Conservation (phyloP, 768 basidiomycete species). For the Exsudoporus frostii region DNA sequence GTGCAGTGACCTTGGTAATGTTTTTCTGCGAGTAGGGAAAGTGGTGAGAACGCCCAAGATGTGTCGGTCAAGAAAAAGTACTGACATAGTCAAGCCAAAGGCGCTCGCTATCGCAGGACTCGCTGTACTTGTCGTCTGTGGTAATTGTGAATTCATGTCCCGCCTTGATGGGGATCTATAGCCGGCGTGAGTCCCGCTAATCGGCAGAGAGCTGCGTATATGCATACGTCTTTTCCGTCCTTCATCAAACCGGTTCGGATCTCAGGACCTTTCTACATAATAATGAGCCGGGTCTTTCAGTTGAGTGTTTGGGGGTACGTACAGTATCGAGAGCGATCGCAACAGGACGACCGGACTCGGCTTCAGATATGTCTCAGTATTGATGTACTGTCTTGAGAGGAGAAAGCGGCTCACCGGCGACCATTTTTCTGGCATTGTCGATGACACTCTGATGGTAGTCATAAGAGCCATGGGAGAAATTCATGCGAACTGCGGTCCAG, state of each 20-base stretch:
- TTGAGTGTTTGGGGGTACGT: conserved; percentile 28
- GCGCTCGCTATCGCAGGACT: conserved; percentile 76
- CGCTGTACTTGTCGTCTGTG: conserved; percentile 77
- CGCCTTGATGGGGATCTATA: conserved; percentile 75
- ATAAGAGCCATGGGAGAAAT: conserved; percentile 99
- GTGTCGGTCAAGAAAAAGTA: conserved; percentile 14
- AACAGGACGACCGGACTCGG: conserved; percentile 82
- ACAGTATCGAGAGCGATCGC: conserved; percentile 98
- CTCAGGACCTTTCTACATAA: conserved; percentile 91
- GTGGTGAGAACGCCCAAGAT: neutral
- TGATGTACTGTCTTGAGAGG: neutral
- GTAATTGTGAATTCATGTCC: conserved; percentile 94
- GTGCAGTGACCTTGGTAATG: conserved; percentile 90
- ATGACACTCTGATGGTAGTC: conserved; percentile 99
- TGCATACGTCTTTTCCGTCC: conserved; percentile 78
- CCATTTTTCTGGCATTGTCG: conserved; percentile 90
- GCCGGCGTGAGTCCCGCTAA: conserved; percentile 3
- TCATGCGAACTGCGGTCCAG: conserved; percentile 84
- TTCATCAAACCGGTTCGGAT: conserved; percentile 95
- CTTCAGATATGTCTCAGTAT: conserved; percentile 10
- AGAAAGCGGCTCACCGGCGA: conserved; percentile 52
- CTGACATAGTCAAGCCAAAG: conserved; percentile 94
- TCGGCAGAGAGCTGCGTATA: conserved; percentile 5
- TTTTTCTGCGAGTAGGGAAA: conserved; percentile 54
- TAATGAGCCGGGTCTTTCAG: conserved; percentile 3